Base-by-base conservation (phyloP, 148 eudicot genomes). In the Chenopodium suecicum region DNA sequence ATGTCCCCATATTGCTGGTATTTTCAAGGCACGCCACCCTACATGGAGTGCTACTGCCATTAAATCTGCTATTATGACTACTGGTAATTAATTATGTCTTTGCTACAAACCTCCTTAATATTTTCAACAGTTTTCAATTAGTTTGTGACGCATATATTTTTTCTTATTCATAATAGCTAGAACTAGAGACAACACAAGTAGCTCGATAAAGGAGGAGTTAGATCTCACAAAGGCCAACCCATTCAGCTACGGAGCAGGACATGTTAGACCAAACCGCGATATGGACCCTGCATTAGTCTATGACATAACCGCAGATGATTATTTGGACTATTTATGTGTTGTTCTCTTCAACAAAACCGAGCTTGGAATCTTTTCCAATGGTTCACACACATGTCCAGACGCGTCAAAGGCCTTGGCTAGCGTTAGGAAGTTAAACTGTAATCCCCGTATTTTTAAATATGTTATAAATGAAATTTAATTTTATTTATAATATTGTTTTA, bases 31-130 rank as follows among this genome's bases (percentile, higher is more conserved):
- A 16, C 72, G 85, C 23, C 84, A 91, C 60, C 92, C 91, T 37
- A 70, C 85, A 23, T 91, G 94, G 94, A 87, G 90, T 80, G 87
- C 90, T 22, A 88, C 90, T 22, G 91, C 91, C 32, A 88, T 90
- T 11, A 80, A 81, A 82, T 91, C 92, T 1, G 92, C 94, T 37
- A 88, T 90, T 74, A 91, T 91, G 91, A 91, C 92, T 6, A 74
- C 90, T 0, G 93, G 93, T 91, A 83, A 32, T 47, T 56, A 11
- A 32, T 47, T 56, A 11, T 56, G 3, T 56, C 22, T 56, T 4
- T 9, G 29, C 19, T 70, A 41, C 9, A 19, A 44, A 41, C 46
- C 27, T 72, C 13, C n/a, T n/a, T 9, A 48, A 48, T 56, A 14
- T 2, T 48, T 48, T 48, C 54, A 48, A 10, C 12, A 56, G 4